A percentile compares a stretch with the other conserved stretches of the same genome.
Evolutionary conservation across 1,284 basidiomycete genomes (phyloP).

Genomic region (Pseudozyma hubeiensis): DNA sequence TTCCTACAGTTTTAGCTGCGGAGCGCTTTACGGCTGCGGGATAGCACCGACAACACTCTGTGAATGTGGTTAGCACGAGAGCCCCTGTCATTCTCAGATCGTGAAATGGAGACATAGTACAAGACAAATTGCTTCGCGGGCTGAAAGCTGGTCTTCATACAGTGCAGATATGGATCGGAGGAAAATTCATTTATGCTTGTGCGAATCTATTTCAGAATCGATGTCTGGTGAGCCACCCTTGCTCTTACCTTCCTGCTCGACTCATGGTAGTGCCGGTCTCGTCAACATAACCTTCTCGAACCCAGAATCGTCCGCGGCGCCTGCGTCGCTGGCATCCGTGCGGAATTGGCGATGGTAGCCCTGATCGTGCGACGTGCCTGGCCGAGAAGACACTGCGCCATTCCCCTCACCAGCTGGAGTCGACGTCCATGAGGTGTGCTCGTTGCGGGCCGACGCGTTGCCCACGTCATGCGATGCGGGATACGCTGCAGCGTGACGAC

Average conservation of each 20-base stretch:
- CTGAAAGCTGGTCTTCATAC: too few relatives aligned
- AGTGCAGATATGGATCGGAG: too few relatives aligned
- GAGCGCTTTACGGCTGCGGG: too few relatives aligned
- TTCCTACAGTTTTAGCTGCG: too few relatives aligned
- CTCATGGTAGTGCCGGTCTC: constrained; percentile 16
- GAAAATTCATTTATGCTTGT: too few relatives aligned
- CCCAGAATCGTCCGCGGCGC: constrained; percentile 9
- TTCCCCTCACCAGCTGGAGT: constrained; percentile 4
- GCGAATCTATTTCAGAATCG: too few relatives aligned
- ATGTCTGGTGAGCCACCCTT: too few relatives aligned
- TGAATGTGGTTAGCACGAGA: too few relatives aligned
- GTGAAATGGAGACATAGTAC: too few relatives aligned
- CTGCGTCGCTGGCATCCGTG: constrained; percentile 11
- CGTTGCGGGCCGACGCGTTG: constrained; percentile 4
- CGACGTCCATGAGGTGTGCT: constrained; percentile 21
- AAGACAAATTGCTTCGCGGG: too few relatives aligned
- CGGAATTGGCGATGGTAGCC: constrained; percentile 24
- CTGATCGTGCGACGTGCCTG: constrained; percentile 35
- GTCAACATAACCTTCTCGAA: constrained; percentile 46
- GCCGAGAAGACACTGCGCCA: constrained; percentile 21
- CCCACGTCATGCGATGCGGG: constrained; percentile 4
- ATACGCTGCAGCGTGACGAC: constrained; percentile 12
- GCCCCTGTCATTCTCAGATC: too few relatives aligned
- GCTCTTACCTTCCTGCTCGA: neutral
- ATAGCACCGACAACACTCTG: too few relatives aligned